A percentile compares a stretch with the other conserved stretches of the same genome.
Evolutionary conservation across 2,329 filamentous ascomycete species (phyloP).

Genomic region (Cordyceps cateniannulata): DNA sequence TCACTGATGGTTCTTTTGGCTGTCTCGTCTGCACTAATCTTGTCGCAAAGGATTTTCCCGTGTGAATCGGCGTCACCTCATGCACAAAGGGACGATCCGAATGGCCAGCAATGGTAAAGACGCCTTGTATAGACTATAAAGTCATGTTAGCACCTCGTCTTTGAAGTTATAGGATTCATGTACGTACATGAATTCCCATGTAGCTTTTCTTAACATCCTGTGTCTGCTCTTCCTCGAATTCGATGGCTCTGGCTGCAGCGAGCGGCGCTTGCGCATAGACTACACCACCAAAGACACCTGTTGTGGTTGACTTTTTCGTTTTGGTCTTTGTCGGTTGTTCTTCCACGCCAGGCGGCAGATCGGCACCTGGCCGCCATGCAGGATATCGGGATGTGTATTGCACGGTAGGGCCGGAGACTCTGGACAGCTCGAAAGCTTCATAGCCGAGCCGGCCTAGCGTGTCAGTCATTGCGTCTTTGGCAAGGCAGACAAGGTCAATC

Average conservation of each 20-base stretch:
- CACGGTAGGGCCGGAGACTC: not conserved
- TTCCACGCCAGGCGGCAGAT: not conserved
- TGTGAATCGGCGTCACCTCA: slow-evolving; percentile 37
- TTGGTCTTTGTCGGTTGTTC: slow-evolving; percentile 6
- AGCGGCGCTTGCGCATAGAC: slow-evolving; percentile 32
- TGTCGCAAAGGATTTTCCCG: slow-evolving; percentile 43
- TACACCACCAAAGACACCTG: slow-evolving; percentile 30
- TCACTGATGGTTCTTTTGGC: slow-evolving; percentile 32
- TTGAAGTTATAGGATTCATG: no score
- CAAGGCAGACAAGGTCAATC: not conserved
- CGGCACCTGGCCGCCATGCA: not conserved
- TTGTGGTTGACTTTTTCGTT: slow-evolving; percentile 7
- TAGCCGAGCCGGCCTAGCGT: slow-evolving; percentile 6
- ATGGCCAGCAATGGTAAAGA: slow-evolving; percentile 43
- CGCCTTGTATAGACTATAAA: slow-evolving; percentile 47
- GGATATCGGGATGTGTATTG: not conserved
- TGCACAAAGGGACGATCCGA: slow-evolving; percentile 48
- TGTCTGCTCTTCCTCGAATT: slow-evolving; percentile 23
- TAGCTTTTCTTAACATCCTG: slow-evolving; percentile 14
- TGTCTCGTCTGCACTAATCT: slow-evolving; percentile 44
- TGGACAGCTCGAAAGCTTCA: not conserved
- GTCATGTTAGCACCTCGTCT: not conserved
- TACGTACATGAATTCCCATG: slow-evolving; percentile 33
- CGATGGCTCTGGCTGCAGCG: slow-evolving; percentile 28
- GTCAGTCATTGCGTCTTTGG: not conserved